Conservation (phyloP, 2,329 filamentous ascomycete genomes). For the Hirsutella thompsonii region DNA sequence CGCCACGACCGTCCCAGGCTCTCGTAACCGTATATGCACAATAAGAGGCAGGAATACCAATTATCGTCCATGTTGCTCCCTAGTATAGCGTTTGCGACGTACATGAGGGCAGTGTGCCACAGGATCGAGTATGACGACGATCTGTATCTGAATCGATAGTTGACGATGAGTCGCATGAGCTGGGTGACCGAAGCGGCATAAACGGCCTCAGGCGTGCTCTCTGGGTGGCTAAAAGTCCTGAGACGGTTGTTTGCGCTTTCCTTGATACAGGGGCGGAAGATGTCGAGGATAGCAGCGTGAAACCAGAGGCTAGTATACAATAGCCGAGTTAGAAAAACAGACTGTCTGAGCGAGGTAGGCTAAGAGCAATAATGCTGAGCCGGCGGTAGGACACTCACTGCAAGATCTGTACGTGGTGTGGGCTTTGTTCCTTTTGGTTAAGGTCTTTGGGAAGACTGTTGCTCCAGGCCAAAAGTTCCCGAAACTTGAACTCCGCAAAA, state of each 20-base stretch:
- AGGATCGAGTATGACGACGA: slow-evolving; percentile 20
- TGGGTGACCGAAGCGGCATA: slow-evolving; percentile 20
- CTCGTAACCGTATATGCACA: slow-evolving; percentile 22
- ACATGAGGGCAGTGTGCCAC: slow-evolving; percentile 23
- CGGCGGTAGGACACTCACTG: slow-evolving; percentile 4
- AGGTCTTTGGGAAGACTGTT: slow-evolving; percentile 12
- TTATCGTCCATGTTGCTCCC: slow-evolving; percentile 13
- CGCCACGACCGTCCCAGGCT: slow-evolving; percentile 17
- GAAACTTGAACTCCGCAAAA: slow-evolving; percentile 18
- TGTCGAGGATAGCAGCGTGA: slow-evolving; percentile 9
- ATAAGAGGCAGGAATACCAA: slow-evolving; percentile 19
- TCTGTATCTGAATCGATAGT: slow-evolving; percentile 14
- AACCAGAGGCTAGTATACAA: slow-evolving; percentile 8
- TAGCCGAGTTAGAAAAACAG: background rate
- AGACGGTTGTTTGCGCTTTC: slow-evolving; percentile 2
- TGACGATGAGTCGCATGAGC: slow-evolving; percentile 20
- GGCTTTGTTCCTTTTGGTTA: slow-evolving; percentile 6
- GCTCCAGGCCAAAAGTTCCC: slow-evolving; percentile 19
- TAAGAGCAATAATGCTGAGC: background rate
- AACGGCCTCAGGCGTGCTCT: slow-evolving; percentile 11
- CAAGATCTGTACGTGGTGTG: slow-evolving; percentile 15
- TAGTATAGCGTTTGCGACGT: slow-evolving; percentile 21
- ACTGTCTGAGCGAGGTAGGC: background rate
- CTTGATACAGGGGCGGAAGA: slow-evolving; percentile 13
- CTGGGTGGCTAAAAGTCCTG: slow-evolving; percentile 12